Percentiles rank a stretch among this genome's conserved stretches.
Conservation (phyloP, 306 rosid genomes). For the Delonix regia region DNA sequence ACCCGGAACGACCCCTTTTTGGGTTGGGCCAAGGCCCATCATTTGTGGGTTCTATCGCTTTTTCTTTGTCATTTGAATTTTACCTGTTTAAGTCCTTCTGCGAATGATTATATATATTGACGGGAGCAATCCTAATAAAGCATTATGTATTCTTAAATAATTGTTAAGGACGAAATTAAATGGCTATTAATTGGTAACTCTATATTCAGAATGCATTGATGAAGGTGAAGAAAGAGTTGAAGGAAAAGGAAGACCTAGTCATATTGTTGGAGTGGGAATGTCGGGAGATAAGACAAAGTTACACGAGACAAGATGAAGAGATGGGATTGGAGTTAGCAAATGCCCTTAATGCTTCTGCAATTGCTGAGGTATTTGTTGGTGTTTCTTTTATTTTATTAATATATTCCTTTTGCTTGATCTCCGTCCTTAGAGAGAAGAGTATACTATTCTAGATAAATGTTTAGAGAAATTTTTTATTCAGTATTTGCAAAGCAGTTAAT, state of each 20-base stretch:
- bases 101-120: background rate
- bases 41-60: too few species aligned
- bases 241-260: background rate
- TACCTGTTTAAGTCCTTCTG: too few species aligned
- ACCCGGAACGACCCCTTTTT: too few species aligned
- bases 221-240: background rate
- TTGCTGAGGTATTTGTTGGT: too few species aligned
- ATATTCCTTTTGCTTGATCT: too few species aligned
- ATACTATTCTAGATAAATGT: too few species aligned
- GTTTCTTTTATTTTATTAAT: too few species aligned
- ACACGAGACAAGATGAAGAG: background rate
- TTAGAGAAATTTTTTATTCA: too few species aligned
- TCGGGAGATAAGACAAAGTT: background rate
- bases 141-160: background rate
- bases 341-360: too few species aligned
- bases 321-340: background rate
- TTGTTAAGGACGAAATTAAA: background rate
- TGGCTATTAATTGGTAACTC: background rate
- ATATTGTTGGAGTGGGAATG: background rate
- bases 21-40: too few species aligned
- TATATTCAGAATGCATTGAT: background rate
- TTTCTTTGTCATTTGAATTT: background rate
- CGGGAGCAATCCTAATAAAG: background rate
- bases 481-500: too few species aligned
- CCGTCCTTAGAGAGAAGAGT: too few species aligned